Evolutionary conservation across 768 basidiomycete species (phyloP).

Genomic region (Strobilomyces echinocephalus): DNA sequence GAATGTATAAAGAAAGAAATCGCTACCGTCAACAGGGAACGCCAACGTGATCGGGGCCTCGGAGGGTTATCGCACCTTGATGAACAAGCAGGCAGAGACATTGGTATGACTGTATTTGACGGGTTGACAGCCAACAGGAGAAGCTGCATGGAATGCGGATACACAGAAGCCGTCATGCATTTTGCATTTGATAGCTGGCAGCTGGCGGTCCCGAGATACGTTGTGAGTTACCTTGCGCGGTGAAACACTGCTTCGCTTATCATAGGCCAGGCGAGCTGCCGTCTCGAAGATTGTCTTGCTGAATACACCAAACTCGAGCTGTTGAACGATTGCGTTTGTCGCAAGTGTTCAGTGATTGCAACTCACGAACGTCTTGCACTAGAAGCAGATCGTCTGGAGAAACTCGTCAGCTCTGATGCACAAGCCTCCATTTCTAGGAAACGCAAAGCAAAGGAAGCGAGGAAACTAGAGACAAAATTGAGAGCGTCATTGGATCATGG

Average conservation of each 20-base stretch:
- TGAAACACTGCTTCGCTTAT: conserved; percentile 10
- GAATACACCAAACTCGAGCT: conserved; percentile 88
- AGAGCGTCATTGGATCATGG: conserved; percentile 63
- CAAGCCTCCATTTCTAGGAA: conserved; percentile 67
- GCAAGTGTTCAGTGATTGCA: conserved; percentile 80
- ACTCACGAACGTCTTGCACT: conserved; percentile 62
- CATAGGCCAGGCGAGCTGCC: conserved; percentile 50
- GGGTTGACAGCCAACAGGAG: conserved; percentile 87
- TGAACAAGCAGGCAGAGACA: conserved; percentile 30
- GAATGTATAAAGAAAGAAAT: conserved; percentile 87
- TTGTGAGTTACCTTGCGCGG: conserved; percentile 39
- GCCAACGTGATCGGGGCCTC: conserved; percentile 64
- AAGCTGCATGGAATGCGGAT: conserved; percentile 85
- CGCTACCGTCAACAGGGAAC: conserved; percentile 67
- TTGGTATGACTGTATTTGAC: conserved; percentile 75
- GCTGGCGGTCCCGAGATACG: conserved; percentile 61
- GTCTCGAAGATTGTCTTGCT: conserved; percentile 76
- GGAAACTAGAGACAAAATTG: conserved; percentile 58
- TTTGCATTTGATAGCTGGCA: conserved; percentile 86
- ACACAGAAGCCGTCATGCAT: conserved; percentile 92
- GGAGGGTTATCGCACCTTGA: conserved; percentile 43
- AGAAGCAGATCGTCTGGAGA: conserved; percentile 57
- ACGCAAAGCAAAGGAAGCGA: conserved; percentile 67
- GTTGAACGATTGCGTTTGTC: conserved; percentile 88
- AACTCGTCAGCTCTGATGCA: conserved; percentile 25